Percentiles rank a stretch among this genome's conserved stretches.
Evolutionary conservation across 768 basidiomycete species (phyloP).

Genomic region (Pisolithus albus): DNA sequence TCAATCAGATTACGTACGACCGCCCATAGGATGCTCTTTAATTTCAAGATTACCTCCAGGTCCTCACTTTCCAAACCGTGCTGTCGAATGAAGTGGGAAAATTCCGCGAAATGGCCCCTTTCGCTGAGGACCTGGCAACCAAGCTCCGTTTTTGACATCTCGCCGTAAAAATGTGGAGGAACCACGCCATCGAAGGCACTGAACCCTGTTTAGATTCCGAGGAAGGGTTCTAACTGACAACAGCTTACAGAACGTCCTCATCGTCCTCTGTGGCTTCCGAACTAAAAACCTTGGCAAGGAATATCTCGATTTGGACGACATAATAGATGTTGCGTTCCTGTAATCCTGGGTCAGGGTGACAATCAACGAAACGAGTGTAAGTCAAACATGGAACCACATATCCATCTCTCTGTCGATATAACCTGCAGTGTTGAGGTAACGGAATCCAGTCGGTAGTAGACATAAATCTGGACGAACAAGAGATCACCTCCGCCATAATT

Average conservation of each 20-base stretch:
- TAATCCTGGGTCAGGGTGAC: constrained; percentile 4
- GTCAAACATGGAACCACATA: constrained; percentile 84
- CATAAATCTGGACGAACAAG: constrained; percentile 61
- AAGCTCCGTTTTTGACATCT: constrained; percentile 93
- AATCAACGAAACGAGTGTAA: not conserved
- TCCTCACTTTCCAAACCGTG: constrained; percentile 85
- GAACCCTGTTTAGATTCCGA: constrained; percentile 2
- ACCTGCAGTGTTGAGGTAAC: constrained; percentile 83
- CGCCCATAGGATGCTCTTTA: constrained; percentile 96
- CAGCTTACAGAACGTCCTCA: constrained; percentile 53
- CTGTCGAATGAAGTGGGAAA: constrained; percentile 82
- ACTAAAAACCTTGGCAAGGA: constrained; percentile 73
- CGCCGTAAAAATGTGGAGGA: constrained; percentile 95
- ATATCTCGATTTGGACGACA: constrained; percentile 90
- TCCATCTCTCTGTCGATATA: constrained; percentile 96
- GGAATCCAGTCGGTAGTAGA: constrained; percentile 89
- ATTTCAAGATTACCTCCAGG: constrained; percentile 72
- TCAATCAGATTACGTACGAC: constrained; percentile 56
- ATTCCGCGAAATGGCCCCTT: constrained; percentile 86
- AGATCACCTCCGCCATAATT: not conserved
- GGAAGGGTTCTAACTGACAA: not conserved
- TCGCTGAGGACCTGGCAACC: constrained; percentile 89
- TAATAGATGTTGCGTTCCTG: constrained; percentile 93
- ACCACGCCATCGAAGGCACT: constrained; percentile 83
- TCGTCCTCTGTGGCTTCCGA: constrained; percentile 50